Evolutionary conservation across 2,329 filamentous ascomycete genomes (phyloP).

Genomic region (Grosmannia serpens): DNA sequence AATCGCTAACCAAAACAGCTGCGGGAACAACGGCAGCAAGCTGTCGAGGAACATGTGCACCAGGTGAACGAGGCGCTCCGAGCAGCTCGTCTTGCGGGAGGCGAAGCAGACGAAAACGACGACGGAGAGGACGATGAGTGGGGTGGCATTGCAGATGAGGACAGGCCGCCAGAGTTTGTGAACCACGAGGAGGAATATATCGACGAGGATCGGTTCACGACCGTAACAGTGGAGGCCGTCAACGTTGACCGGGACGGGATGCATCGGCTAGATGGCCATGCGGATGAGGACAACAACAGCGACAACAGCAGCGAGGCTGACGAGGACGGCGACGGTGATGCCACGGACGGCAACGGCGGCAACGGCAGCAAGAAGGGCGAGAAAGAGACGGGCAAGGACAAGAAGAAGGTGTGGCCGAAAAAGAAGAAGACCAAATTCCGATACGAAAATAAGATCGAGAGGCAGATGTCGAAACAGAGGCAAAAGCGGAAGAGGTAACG

Average conservation of each 20-base stretch:
- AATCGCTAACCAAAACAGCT: constrained; percentile 41
- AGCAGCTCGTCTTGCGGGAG: constrained; percentile 41
- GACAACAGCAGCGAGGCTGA: neutral
- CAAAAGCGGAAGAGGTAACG: constrained; percentile 26
- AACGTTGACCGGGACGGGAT: constrained; percentile 66
- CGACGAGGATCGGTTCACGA: constrained; percentile 92
- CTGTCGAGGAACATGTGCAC: constrained; percentile 72
- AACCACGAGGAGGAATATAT: constrained; percentile 89
- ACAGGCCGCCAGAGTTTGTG: constrained; percentile 33
- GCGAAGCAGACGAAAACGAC: constrained; percentile 31
- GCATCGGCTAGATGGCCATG: constrained; percentile 31
- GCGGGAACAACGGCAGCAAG: constrained; percentile 68
- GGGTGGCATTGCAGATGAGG: constrained; percentile 49
- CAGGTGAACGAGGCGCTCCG: constrained; percentile 61
- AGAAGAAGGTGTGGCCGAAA: constrained; percentile 33
- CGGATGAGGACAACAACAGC: constrained; percentile 11
- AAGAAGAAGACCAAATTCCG: constrained; percentile 88
- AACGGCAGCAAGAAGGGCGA: constrained; percentile 21
- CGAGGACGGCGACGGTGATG: constrained; percentile 21
- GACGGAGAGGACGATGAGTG: constrained; percentile 41
- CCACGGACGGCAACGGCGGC: constrained; percentile 16
- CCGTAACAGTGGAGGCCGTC: constrained; percentile 85
- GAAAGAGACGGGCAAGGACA: constrained; percentile 21
- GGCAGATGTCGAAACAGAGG: constrained; percentile 62
- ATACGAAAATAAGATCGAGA: constrained; percentile 81